A percentile compares a stretch with the other conserved stretches of the same genome.
Conservation (phyloP, 2,329 filamentous ascomycete genomes). For the Xylariaceae sp. region DNA sequence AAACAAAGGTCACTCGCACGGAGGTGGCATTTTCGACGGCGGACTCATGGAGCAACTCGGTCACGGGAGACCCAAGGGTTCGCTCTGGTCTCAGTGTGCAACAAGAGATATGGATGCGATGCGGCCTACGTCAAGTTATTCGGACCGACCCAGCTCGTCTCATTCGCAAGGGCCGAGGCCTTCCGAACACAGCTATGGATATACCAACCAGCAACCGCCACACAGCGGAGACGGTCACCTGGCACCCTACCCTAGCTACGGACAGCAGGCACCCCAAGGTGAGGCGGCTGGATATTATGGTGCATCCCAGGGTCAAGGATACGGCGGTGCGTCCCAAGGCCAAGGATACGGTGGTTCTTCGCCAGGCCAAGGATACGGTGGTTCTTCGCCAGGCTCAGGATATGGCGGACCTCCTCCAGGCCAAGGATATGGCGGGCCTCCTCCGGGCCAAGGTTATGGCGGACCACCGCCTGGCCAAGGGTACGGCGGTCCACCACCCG, state of each 20-base stretch:
- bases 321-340: slow-evolving; percentile 3
- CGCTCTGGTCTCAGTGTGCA: slow-evolving; percentile 58
- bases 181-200: slow-evolving; percentile 34
- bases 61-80: slow-evolving; percentile 55
- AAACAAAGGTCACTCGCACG: slow-evolving; percentile 35
- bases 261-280: slow-evolving; percentile 1
- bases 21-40: slow-evolving; percentile 33
- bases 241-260: slow-evolving; percentile 10
- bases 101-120: slow-evolving; percentile 54
- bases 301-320: background rate
- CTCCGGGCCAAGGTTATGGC: slow-evolving; percentile 5
- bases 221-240: slow-evolving; percentile 5
- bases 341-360: slow-evolving; percentile 5
- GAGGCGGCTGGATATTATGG: background rate
- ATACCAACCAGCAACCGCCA: slow-evolving; percentile 28
- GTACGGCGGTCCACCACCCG: slow-evolving; percentile 5
- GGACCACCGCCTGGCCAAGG: slow-evolving; percentile 6
- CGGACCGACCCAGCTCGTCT: slow-evolving; percentile 30
- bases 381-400: slow-evolving; percentile 6
- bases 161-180: slow-evolving; percentile 16
- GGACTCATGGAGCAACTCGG: slow-evolving; percentile 39
- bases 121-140: slow-evolving; percentile 35
- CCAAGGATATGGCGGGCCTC: slow-evolving; percentile 11
- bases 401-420: slow-evolving; percentile 10
- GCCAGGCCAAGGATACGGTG: slow-evolving; percentile 7